These are phyloP conservation scores for Ceratobasidium sp. DNA, from an alignment of 1,284 basidiomycete species.

Conservation along the genomic window DNA sequence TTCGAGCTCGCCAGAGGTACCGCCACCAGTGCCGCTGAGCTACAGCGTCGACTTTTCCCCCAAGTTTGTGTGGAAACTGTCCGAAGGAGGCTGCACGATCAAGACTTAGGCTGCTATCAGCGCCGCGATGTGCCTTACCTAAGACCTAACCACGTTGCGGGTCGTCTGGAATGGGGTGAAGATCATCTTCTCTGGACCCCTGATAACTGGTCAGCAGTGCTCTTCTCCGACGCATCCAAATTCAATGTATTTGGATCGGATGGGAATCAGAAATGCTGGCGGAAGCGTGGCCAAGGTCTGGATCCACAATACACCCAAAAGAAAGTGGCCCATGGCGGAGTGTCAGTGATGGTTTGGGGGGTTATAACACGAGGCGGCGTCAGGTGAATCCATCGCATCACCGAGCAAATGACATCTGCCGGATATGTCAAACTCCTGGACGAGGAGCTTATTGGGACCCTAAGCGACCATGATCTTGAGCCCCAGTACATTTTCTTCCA, in stretches of 20 bases:
- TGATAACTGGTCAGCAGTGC: neutral
- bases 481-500: conserved; percentile 48
- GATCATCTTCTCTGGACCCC: neutral
- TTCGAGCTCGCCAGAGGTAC: neutral
- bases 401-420: conserved; percentile 9
- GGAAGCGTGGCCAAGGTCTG: neutral
- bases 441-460: conserved; percentile 25
- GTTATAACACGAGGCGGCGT: conserved; percentile 34
- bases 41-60: neutral
- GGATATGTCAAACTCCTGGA: conserved; percentile 35
- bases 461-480: neutral
- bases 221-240: neutral
- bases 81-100: neutral
- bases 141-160: neutral
- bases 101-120: neutral
- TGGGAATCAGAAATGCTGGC: neutral
- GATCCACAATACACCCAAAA: conserved; percentile 1
- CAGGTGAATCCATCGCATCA: conserved; percentile 33
- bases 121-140: neutral
- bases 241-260: conserved; percentile 11
- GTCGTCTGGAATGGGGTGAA: neutral
- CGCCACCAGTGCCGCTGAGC: neutral
- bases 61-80: neutral
- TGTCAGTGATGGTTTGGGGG: conserved; percentile 43
- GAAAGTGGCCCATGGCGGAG: conserved; percentile 38